Conservation (phyloP, 495 filamentous ascomycete species). For the Halenospora varia region DNA sequence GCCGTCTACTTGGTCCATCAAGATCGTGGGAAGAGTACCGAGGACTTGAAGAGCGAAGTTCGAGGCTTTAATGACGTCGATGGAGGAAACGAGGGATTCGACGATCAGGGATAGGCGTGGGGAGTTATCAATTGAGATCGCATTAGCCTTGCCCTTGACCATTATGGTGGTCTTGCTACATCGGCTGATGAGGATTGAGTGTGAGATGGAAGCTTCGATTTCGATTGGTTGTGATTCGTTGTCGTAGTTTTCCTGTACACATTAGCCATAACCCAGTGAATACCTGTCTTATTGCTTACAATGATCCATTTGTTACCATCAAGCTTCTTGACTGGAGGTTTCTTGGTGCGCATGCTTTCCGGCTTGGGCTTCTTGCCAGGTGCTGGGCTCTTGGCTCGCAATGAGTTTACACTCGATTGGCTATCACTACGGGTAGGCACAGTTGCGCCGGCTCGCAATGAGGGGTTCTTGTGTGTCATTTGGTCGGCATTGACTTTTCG, state of each 20-base stretch:
- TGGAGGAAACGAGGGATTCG: constrained; percentile 81
- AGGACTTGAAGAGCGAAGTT: constrained; percentile 90
- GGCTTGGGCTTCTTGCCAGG: constrained; percentile 93
- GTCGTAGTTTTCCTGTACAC: constrained; percentile 78
- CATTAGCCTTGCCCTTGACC: constrained; percentile 88
- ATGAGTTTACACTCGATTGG: constrained; percentile 36
- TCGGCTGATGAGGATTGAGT: constrained; percentile 86
- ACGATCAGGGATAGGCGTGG: constrained; percentile 78
- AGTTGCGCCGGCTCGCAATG: constrained; percentile 66
- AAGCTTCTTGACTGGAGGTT: constrained; percentile 85
- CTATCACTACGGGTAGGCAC: constrained; percentile 60
- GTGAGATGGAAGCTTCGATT: constrained; percentile 72
- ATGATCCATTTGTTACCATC: constrained; percentile 96
- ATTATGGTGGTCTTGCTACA: constrained; percentile 90
- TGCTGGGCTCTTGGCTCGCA: constrained; percentile 71
- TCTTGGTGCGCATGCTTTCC: constrained; percentile 88
- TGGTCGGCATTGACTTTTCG: constrained; percentile 89
- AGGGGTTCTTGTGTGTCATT: constrained; percentile 99
- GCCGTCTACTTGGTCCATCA: constrained; percentile 91
- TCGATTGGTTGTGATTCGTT: constrained; percentile 64
- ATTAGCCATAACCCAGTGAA: constrained; percentile 1
- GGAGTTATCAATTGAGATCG: constrained; percentile 89
- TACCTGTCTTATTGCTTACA: constrained; percentile 34
- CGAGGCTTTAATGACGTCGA: constrained; percentile 90
- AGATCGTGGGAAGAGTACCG: constrained; percentile 75